Evolutionary conservation across 148 eudicot species (phyloP).

Genomic region (Rhododendron henanense): DNA sequence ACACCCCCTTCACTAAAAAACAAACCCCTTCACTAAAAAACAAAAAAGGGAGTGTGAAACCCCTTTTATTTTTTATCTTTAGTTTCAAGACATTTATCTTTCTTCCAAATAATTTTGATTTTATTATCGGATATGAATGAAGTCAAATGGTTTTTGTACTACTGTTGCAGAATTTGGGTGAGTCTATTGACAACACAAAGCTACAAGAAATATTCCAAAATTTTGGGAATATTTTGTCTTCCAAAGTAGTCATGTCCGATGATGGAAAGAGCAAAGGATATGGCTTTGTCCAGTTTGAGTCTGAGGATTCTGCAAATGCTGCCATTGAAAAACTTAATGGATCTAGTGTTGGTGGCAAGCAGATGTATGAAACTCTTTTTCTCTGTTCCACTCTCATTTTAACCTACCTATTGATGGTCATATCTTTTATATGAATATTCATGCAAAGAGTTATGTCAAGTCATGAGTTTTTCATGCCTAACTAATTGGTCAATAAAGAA

Average conservation of each 20-base stretch:
- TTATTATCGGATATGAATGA: neutral
- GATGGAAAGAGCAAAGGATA: constrained; percentile 74
- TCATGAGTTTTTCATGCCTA: neutral
- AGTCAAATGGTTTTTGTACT: neutral
- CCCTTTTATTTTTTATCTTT: neutral
- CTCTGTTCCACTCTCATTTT: neutral
- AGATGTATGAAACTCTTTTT: constrained; percentile 47
- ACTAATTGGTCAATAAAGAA: neutral
- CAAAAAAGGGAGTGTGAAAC: no score
- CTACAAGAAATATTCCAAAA: constrained; percentile 57
- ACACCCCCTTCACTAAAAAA: no score
- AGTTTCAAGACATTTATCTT: neutral
- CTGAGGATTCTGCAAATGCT: constrained; percentile 55
- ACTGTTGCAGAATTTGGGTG: constrained; percentile 53
- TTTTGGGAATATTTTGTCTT: constrained; percentile 60
- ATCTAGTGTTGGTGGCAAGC: constrained; percentile 42
- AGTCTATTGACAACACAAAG: constrained; percentile 47
- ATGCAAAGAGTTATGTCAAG: neutral
- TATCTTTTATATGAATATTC: neutral
- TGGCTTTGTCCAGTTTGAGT: constrained; percentile 70
- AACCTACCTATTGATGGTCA: neutral
- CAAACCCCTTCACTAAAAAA: no score
- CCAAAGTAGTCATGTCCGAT: constrained; percentile 59
- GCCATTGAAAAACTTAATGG: constrained; percentile 68
- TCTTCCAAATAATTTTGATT: neutral